Percentiles rank a stretch among this genome's conserved stretches.
These are phyloP conservation scores for Cladophialophora psammophila DNA, from an alignment of 2,329 filamentous ascomycete genomes.

Conservation along the genomic window DNA sequence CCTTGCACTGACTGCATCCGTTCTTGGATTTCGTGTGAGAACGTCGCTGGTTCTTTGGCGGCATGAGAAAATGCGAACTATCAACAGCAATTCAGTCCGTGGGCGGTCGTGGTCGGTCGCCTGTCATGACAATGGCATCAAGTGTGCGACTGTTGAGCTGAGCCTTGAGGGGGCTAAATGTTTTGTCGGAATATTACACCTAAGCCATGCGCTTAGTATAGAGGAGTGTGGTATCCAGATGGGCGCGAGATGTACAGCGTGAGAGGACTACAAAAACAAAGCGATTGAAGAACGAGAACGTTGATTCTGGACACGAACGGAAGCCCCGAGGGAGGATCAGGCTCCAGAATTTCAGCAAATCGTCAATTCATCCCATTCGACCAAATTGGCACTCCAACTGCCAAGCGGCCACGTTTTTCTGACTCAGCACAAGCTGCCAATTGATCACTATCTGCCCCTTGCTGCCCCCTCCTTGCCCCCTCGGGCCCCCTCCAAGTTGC, in stretches of 20 bases:
- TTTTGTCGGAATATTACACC: not conserved
- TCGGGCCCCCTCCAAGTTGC: too few relatives aligned
- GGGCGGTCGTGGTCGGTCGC: not conserved
- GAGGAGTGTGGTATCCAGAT: not conserved
- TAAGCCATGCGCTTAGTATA: slow-evolving; percentile 6
- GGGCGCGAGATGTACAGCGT: not conserved
- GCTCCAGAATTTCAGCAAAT: slow-evolving; percentile 16
- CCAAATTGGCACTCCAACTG: not conserved
- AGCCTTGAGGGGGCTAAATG: not conserved
- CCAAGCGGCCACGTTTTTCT: slow-evolving; percentile 5
- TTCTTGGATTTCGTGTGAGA: slow-evolving; percentile 51
- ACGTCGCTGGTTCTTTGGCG: slow-evolving; percentile 40
- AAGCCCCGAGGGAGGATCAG: slow-evolving; percentile 5
- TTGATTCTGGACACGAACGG: not conserved
- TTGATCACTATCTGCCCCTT: too few relatives aligned
- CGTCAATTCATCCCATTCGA: slow-evolving; percentile 5
- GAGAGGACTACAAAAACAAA: not conserved
- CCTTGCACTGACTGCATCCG: slow-evolving; percentile 51
- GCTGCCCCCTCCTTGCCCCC: too few relatives aligned
- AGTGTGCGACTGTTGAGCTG: not conserved
- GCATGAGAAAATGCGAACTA: slow-evolving; percentile 32
- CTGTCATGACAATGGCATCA: slow-evolving; percentile 21
- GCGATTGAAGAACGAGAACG: not conserved
- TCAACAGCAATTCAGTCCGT: slow-evolving; percentile 11
- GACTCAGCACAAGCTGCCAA: slow-evolving; percentile 1